Evolutionary conservation across 352 stramenopile species (phyloP), one percentile per base, ranked within the genome.

Genomic region (Phytophthora pluvialis): DNA sequence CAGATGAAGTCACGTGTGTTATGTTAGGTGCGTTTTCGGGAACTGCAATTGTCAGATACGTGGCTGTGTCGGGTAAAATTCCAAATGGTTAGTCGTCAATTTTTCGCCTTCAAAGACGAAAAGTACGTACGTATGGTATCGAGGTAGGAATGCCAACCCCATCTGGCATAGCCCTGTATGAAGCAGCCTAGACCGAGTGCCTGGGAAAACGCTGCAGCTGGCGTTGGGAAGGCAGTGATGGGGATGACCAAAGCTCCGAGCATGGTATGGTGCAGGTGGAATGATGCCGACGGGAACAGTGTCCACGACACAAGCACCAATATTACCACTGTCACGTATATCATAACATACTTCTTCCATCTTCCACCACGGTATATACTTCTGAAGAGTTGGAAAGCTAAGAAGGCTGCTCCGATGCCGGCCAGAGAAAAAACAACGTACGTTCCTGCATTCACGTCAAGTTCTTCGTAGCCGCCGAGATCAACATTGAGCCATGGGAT

Each of bases 251-350:
- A 54, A 2, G 80, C 74, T 1, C 81, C 83, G 8, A 93, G 48
- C 80, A 92, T 91, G 0, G 86, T 80, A 60, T 95, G 86, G 54
- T 93, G 86, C 11, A 93, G 35, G 48, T 95, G 86, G 12, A 92
- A 88, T 18, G 74, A 50, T 9, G 80, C 85, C 15, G 78, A 82
- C n/a, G 67, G 61, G 53, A 90, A 93, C 1, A 91, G 51, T 1
- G 43, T 67, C 72, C 77, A 90, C 16, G 77, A 87, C 26, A 91
- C 12, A 26, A 76, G 38, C 18, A 68, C 57, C 10, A 40, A 64
- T 13, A 61, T 16, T 1, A 80, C 38, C 11, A 86, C 32, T 7
- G 49, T 5, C n/a, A 28, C 36, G 51, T 93, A 95, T 43, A 68
- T 48, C 12, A 74, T 13, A 3, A 78, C 5, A 21, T 72, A 76